Conservation (phyloP, 2,329 filamentous ascomycete genomes). For the Byssothecium circinans region DNA sequence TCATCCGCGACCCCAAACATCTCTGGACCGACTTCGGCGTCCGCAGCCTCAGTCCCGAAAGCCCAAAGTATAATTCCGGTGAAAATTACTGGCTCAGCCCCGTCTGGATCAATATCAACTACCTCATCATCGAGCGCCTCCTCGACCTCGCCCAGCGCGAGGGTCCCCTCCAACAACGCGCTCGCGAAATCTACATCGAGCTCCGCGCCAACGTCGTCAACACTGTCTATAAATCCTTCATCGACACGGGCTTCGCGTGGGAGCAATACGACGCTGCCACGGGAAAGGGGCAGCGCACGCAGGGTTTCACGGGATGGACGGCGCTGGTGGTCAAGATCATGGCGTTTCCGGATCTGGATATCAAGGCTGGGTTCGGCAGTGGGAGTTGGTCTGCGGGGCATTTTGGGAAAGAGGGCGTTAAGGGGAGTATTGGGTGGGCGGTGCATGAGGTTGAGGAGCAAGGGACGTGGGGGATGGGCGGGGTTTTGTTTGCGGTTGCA, state of each 20-base stretch:
- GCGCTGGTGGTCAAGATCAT: constrained; percentile 93
- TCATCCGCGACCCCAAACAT: constrained; percentile 76
- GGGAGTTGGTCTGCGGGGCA: neutral
- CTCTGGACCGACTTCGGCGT: constrained; percentile 85
- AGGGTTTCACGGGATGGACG: constrained; percentile 97
- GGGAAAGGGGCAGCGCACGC: constrained; percentile 82
- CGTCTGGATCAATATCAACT: constrained; percentile 96
- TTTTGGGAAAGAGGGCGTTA: constrained; percentile 10
- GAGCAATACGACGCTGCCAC: constrained; percentile 95
- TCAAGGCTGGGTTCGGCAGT: neutral
- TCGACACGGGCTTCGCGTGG: constrained; percentile 92
- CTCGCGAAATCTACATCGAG: constrained; percentile 70
- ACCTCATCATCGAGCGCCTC: constrained; percentile 77
- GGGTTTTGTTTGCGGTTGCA: constrained; percentile 14
- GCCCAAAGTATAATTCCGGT: constrained; percentile 76
- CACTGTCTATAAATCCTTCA: constrained; percentile 83
- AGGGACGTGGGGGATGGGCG: constrained; percentile 18
- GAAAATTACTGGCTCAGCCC: constrained; percentile 98
- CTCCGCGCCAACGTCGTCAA: constrained; percentile 82
- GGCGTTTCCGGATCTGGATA: constrained; percentile 74
- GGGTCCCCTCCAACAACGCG: constrained; percentile 68
- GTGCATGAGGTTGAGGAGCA: constrained; percentile 22
- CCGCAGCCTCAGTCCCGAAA: constrained; percentile 78
- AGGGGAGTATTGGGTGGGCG: constrained; percentile 22
- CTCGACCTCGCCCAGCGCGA: constrained; percentile 40